Conservation (phyloP, 164 flowering plant genomes). For the Kingdonia uniflora region DNA sequence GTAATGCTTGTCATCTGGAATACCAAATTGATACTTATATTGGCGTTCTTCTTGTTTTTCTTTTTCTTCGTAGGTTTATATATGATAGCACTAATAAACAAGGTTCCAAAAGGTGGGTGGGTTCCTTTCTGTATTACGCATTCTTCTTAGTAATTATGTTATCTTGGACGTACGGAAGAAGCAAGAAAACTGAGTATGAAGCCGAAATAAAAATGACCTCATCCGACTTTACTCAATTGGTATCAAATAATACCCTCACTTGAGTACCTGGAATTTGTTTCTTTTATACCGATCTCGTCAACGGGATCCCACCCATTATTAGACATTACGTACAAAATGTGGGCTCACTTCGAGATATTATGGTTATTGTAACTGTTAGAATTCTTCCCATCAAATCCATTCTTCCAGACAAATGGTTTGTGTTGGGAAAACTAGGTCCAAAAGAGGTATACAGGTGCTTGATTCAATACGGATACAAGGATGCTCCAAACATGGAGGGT, state of each 20-base stretch:
- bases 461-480: neutral
- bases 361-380: neutral
- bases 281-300: neutral
- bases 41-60: neutral
- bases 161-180: neutral
- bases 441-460: neutral
- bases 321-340: neutral
- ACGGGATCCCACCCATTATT: neutral
- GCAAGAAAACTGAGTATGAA: neutral
- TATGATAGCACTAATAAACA: neutral
- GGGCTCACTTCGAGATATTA: neutral
- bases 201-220: neutral
- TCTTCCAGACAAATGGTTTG: neutral
- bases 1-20: slow-evolving; percentile 1
- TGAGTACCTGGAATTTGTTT: slow-evolving; percentile 1
- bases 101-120: slow-evolving; percentile 1
- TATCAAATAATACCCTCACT: neutral
- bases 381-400: neutral
- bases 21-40: neutral
- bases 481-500: neutral
- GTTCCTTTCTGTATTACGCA: neutral
- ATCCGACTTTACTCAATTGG: neutral
- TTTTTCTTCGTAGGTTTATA: neutral
- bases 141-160: neutral
- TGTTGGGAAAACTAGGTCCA: neutral